These are phyloP conservation scores for Globisporangium radiosum DNA, from an alignment of 352 stramenopile genomes.

Conservation along the genomic window DNA sequence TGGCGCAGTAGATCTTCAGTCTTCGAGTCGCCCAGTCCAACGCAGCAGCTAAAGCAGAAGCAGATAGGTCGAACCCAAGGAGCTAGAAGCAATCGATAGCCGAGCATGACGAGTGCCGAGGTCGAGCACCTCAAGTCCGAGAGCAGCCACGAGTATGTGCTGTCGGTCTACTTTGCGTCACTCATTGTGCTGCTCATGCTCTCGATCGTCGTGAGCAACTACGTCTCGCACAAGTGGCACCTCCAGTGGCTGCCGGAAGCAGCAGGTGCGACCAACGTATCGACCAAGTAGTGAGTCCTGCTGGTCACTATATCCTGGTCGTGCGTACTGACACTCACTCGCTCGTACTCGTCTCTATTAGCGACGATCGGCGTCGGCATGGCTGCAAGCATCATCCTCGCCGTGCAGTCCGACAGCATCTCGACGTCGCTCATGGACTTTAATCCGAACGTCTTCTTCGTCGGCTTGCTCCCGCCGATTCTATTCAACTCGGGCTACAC, in stretches of 20 bases:
- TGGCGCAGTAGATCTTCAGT: background rate
- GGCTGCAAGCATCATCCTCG: slow-evolving; percentile 45
- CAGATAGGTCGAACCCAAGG: too few relatives aligned
- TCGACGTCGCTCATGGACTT: slow-evolving; percentile 81
- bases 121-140: slow-evolving; percentile 31
- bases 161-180: slow-evolving; percentile 72
- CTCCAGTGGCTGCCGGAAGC: slow-evolving; percentile 72
- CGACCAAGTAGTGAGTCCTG: too few relatives aligned
- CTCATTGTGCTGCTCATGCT: slow-evolving; percentile 73
- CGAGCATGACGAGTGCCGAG: slow-evolving; percentile 19
- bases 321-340: too few relatives aligned
- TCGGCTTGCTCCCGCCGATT: slow-evolving; percentile 89
- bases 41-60: background rate
- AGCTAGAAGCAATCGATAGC: background rate
- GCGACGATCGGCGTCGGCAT: slow-evolving; percentile 61
- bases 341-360: background rate
- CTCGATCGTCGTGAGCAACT: slow-evolving; percentile 76
- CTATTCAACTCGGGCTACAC: slow-evolving; percentile 94
- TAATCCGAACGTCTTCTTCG: slow-evolving; percentile 91
- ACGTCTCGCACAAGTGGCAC: slow-evolving; percentile 65
- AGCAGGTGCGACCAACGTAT: slow-evolving; percentile 20
- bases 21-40: background rate
- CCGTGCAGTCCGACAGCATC: slow-evolving; percentile 62
- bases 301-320: background rate
- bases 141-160: slow-evolving; percentile 69